These are phyloP conservation scores for Nissolia schottii DNA, from an alignment of 306 rosid genomes.

Conservation along the genomic window DNA sequence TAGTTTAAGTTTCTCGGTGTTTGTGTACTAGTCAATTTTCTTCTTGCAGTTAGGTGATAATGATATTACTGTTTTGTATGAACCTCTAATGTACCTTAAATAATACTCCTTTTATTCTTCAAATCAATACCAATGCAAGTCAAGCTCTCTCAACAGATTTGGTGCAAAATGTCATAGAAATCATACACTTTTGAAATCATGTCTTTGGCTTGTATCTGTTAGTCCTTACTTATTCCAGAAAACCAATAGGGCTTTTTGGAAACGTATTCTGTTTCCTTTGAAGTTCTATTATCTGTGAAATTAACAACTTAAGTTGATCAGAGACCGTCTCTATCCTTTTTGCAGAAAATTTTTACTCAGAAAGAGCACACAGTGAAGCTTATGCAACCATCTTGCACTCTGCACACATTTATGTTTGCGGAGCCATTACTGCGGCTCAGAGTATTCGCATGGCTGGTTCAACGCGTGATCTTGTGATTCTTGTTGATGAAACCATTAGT, in stretches of 20 bases:
- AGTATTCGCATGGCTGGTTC: slow-evolving; percentile 92
- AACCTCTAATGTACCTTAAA: neutral
- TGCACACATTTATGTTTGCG: slow-evolving; percentile 78
- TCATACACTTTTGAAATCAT: neutral
- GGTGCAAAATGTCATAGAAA: neutral
- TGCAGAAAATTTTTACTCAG: slow-evolving; percentile 63
- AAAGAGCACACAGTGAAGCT: slow-evolving; percentile 65
- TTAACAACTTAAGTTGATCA: slow-evolving; percentile 4
- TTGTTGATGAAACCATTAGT: slow-evolving; percentile 71
- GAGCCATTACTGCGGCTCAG: slow-evolving; percentile 85
- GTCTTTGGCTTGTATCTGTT: neutral
- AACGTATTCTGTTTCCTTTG: neutral
- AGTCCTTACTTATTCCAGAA: neutral
- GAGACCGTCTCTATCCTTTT: slow-evolving; percentile 26
- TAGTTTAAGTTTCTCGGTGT: neutral
- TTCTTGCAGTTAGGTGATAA: neutral
- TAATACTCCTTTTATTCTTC: neutral
- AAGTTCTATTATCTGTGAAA: neutral
- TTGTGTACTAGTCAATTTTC: neutral
- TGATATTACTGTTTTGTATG: neutral
- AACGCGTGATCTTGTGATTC: slow-evolving; percentile 77
- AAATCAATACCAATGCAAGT: neutral
- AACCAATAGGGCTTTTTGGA: neutral
- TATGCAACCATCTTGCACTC: slow-evolving; percentile 92
- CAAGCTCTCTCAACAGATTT: neutral